A percentile compares a stretch with the other conserved stretches of the same genome.
Evolutionary conservation across 2,329 filamentous ascomycete species (phyloP).

Genomic region (Scedosporium dehoogii): DNA sequence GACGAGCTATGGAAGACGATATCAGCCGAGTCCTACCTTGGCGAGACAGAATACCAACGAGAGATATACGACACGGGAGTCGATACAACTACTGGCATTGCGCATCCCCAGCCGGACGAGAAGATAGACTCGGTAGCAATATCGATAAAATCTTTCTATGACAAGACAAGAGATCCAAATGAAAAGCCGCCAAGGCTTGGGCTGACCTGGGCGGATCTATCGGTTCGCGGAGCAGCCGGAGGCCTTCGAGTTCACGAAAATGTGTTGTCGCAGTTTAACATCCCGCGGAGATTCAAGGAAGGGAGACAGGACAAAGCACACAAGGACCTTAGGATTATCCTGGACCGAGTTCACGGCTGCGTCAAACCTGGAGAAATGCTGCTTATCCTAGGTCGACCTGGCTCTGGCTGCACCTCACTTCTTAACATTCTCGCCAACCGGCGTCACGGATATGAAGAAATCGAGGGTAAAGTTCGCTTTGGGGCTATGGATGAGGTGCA

Average conservation of each 20-base stretch:
- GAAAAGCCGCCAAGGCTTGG: neutral
- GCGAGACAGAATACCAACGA: too few species aligned
- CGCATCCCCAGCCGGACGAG: too few species aligned
- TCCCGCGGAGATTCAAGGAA: constrained; percentile 43
- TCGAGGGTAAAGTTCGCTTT: constrained; percentile 49
- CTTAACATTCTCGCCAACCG: constrained; percentile 61
- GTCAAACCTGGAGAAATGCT: constrained; percentile 67
- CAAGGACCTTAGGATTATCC: constrained; percentile 43
- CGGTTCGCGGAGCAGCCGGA: neutral
- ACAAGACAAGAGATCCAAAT: too few species aligned
- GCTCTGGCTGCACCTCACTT: constrained; percentile 60
- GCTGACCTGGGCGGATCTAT: constrained; percentile 2
- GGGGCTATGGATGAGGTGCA: constrained; percentile 39
- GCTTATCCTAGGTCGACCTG: constrained; percentile 58
- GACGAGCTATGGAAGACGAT: too few species aligned
- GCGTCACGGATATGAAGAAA: constrained; percentile 45
- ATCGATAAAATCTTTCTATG: too few species aligned
- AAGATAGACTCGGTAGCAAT: too few species aligned
- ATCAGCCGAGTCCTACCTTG: too few species aligned
- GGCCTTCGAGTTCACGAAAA: constrained; percentile 45
- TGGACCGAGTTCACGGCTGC: constrained; percentile 56
- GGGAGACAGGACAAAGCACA: constrained; percentile 40
- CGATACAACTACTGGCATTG: too few species aligned
- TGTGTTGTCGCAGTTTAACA: constrained; percentile 48
- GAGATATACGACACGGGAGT: too few species aligned